Evolutionary conservation across 306 rosid species (phyloP).

Genomic region (Phaseolus lunatus): DNA sequence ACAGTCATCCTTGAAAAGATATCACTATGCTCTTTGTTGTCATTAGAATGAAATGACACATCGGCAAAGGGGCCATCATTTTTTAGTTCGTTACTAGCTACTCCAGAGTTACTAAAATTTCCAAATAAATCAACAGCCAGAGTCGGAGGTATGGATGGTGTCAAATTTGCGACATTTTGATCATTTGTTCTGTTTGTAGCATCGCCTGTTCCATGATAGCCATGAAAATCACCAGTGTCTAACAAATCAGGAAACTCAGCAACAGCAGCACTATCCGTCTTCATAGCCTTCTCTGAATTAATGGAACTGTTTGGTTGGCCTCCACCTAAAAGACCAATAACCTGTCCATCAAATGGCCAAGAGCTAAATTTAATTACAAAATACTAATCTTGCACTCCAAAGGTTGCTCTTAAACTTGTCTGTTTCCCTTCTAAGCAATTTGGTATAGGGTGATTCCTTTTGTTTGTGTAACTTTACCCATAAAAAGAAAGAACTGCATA

Average conservation of each 20-base stretch:
- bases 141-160: conserved; percentile 45
- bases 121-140: conserved; percentile 74
- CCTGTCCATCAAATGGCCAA: conserved; percentile 27
- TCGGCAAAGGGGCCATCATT: conserved; percentile 80
- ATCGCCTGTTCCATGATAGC: conserved; percentile 7
- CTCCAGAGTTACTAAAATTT: not conserved
- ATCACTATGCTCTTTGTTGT: conserved; percentile 58
- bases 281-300: conserved; percentile 27
- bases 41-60: conserved; percentile 70
- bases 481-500: not conserved
- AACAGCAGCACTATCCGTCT: not conserved
- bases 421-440: not conserved
- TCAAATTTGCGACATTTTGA: conserved; percentile 48
- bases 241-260: conserved; percentile 22
- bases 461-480: not conserved
- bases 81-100: conserved; percentile 31
- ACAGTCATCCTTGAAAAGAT: conserved; percentile 64
- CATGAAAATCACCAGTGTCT: conserved; percentile 14
- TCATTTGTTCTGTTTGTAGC: conserved; percentile 44
- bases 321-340: conserved; percentile 32
- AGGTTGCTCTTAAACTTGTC: not conserved
- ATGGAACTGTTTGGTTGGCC: not conserved
- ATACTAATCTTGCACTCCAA: not conserved
- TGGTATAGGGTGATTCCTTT: conserved; percentile 6
- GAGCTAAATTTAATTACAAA: conserved; percentile 6